These are phyloP conservation scores for Penicillium sp. DNA, from an alignment of 2,329 filamentous ascomycete genomes.

Conservation along the genomic window DNA sequence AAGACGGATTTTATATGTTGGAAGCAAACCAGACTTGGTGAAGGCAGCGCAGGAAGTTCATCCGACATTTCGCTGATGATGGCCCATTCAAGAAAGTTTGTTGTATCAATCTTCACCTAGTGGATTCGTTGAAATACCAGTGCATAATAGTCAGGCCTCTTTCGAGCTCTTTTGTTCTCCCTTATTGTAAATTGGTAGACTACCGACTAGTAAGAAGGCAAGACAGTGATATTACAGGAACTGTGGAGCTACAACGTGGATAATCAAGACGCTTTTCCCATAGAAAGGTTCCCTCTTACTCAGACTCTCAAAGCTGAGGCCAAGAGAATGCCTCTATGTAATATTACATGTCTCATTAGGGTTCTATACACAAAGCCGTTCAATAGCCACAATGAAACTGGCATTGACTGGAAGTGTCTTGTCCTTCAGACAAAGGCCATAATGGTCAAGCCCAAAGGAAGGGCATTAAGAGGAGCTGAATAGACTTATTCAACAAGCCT, in stretches of 20 bases:
- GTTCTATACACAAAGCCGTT: conserved; percentile 4
- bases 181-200: not conserved
- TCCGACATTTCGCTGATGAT: not conserved
- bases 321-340: not conserved
- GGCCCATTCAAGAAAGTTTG: not conserved
- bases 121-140: not conserved
- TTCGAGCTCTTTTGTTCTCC: not conserved
- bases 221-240: not conserved
- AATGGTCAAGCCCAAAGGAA: not conserved
- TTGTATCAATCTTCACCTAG: not conserved
- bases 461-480: no score
- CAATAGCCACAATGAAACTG: not conserved
- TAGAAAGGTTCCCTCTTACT: not conserved
- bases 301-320: not conserved
- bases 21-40: not conserved
- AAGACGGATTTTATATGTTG: not conserved
- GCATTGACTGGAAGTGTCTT: not conserved
- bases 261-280: not conserved
- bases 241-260: no score
- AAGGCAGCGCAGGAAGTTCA: not conserved
- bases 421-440: not conserved
- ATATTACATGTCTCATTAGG: not conserved
- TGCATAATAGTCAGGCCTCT: not conserved
- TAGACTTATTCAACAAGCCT: not conserved
- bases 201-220: not conserved